These are phyloP conservation scores for Earliella scabrosa DNA, from an alignment of 1,284 basidiomycete genomes.

Conservation along the genomic window DNA sequence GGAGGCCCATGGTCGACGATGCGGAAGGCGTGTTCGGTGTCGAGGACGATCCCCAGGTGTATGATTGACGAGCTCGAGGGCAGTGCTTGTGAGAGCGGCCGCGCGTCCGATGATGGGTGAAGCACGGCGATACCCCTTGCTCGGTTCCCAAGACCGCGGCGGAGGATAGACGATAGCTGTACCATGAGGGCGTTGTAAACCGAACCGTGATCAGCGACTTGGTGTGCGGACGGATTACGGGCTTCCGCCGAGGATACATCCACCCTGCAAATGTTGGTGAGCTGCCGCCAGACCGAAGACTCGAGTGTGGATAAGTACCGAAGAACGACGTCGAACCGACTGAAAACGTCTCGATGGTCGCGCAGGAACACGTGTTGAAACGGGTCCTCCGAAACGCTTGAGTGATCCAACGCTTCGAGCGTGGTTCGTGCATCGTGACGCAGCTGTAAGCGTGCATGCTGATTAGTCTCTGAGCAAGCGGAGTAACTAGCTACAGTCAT, in stretches of 20 bases:
- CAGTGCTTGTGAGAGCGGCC: slow-evolving; percentile 56
- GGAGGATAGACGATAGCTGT: slow-evolving; percentile 58
- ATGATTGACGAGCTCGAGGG: slow-evolving; percentile 51
- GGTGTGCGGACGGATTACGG: slow-evolving; percentile 45
- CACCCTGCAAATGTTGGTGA: slow-evolving; percentile 48
- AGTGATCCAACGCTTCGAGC: slow-evolving; percentile 61
- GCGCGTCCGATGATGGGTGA: slow-evolving; percentile 48
- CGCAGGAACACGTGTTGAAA: slow-evolving; percentile 80
- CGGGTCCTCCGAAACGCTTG: slow-evolving; percentile 55
- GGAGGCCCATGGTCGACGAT: slow-evolving; percentile 91
- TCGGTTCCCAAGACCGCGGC: slow-evolving; percentile 74
- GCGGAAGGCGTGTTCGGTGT: slow-evolving; percentile 73
- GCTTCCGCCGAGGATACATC: slow-evolving; percentile 60
- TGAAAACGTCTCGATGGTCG: slow-evolving; percentile 63
- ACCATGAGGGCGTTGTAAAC: slow-evolving; percentile 58
- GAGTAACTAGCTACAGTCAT: slow-evolving; percentile 11
- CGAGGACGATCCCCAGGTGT: slow-evolving; percentile 77
- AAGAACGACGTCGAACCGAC: slow-evolving; percentile 70
- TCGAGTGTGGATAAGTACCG: slow-evolving; percentile 50
- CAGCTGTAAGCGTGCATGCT: slow-evolving; percentile 51
- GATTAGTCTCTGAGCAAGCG: neutral
- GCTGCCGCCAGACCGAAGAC: neutral
- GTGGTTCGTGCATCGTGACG: slow-evolving; percentile 77
- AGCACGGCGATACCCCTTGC: slow-evolving; percentile 64
- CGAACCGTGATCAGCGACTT: slow-evolving; percentile 65